Base-by-base conservation (phyloP, 345 rosid genomes). In the Brassica cretica region DNA sequence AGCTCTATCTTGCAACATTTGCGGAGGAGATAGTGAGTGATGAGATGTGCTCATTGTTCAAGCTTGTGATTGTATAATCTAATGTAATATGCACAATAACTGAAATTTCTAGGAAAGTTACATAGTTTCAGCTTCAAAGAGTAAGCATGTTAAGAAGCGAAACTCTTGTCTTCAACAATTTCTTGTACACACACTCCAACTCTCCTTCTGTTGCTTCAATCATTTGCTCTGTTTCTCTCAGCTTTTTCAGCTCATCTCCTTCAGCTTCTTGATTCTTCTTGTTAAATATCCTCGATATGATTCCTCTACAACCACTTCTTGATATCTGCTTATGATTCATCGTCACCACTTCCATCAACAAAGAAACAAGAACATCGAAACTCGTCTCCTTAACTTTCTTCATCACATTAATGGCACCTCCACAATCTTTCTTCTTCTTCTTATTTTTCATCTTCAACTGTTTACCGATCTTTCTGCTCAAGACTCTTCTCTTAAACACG, bases 131-230 rank as follows among this genome's bases (percentile, higher is more conserved):
- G 66, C 64, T 21, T 69, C 76, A 80, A 63, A 18, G 21, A 64
- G 75, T 82, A 66, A 86, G 74, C 71, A 76, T 77, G 55, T 85
- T 84, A 63, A 82, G 84, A 71, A 85, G 78, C 27, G 76, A 85
- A 81, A 80, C 86, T 87, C 86, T 78, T 10, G 87, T 83, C 73
- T 81, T 87, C 59, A 85, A 24, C 27, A 85, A n/a, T 29, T 76
- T 76, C 72, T 84, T 80, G 25, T 73, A 87, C 37, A 84, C 72
- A 55, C 82, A 71, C 66, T 82, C 90, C 79, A 83, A 37, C 2
- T 68, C 83, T 41, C 68, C 79, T 79, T 87, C 92, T 30, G 51
- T 63, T 76, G 84, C 85, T 32, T 55, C 81, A 15, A 87, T 73
- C 72, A 25, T 27, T 1, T 70, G 46, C 56, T 84, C 89, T 56